Percentiles rank a stretch among this genome's conserved stretches.
phyloP scores from a whole-genome alignment of 192 early-diverging fungal species.

The Rhizoclosmatium sp. region DNA sequence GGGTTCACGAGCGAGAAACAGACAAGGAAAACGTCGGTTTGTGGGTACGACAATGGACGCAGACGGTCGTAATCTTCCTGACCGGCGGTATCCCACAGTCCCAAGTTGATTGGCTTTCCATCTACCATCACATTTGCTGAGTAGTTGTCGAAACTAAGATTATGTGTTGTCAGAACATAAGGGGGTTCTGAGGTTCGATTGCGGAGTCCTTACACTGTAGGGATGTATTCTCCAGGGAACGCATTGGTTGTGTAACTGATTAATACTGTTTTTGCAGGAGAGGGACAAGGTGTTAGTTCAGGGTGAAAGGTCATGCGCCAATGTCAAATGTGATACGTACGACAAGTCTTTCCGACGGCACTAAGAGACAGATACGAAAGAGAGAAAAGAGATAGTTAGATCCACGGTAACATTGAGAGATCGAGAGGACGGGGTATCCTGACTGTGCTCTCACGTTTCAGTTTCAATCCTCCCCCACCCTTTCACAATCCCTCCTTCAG shows the following conservation, averaged over 20 bases:
- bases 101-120: slow-evolving; percentile 97
- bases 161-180: not conserved
- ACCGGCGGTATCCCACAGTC: slow-evolving; percentile 98
- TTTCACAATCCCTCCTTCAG: not conserved
- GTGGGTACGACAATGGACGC: slow-evolving; percentile 96
- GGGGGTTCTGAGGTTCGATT: slow-evolving; percentile 6
- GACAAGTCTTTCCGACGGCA: slow-evolving; percentile 95
- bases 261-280: slow-evolving; percentile 59
- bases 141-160: slow-evolving; percentile 93
- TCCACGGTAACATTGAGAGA: not conserved
- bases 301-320: not conserved
- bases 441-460: not conserved
- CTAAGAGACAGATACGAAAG: slow-evolving; percentile 50
- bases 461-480: not conserved
- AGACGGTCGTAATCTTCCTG: slow-evolving; percentile 99
- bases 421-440: not conserved
- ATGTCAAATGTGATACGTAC: slow-evolving; percentile 39
- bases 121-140: slow-evolving; percentile 99
- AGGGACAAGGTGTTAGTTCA: not conserved
- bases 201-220: slow-evolving; percentile 86
- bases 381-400: not conserved
- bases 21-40: slow-evolving; percentile 97
- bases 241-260: slow-evolving; percentile 99
- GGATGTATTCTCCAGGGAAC: slow-evolving; percentile 99
- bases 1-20: slow-evolving; percentile 98